These are phyloP conservation scores for Fomitopsis pinicola DNA, from an alignment of 1,284 basidiomycete genomes.

Conservation along the genomic window DNA sequence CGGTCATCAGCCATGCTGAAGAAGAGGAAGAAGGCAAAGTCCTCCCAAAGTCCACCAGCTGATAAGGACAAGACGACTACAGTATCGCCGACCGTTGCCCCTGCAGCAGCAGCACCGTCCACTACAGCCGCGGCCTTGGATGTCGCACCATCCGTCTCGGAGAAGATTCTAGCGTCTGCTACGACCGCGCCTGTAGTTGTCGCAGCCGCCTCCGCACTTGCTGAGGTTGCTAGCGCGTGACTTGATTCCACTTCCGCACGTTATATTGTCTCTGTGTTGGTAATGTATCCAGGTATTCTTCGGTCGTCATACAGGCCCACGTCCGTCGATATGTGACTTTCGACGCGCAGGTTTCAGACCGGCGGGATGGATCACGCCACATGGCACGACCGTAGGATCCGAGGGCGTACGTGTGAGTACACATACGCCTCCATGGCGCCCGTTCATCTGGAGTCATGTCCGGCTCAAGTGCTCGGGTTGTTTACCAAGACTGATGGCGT, in stretches of 20 bases:
- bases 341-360: no score
- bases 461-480: no score
- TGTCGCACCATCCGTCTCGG: no score
- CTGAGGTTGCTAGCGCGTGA: constrained; percentile 16
- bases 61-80: constrained; percentile 2
- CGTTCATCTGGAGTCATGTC: no score
- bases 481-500: no score
- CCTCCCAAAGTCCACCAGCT: constrained; percentile 29
- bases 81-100: constrained; percentile 4
- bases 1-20: constrained; percentile 59
- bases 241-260: no score
- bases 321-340: not conserved
- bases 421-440: no score
- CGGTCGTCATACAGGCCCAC: not conserved
- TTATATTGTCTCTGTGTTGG: not conserved
- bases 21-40: constrained; percentile 84
- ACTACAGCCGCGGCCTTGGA: constrained; percentile 6
- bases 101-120: constrained; percentile 11
- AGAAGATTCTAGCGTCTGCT: no score
- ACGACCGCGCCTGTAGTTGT: constrained; percentile 9
- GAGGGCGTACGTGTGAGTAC: no score
- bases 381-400: no score
- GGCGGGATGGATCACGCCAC: no score
- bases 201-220: constrained; percentile 9
- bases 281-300: not conserved